Evolutionary conservation across 306 rosid species (phyloP), one percentile per base, ranked within the genome.

Genomic region (Glycine soja): DNA sequence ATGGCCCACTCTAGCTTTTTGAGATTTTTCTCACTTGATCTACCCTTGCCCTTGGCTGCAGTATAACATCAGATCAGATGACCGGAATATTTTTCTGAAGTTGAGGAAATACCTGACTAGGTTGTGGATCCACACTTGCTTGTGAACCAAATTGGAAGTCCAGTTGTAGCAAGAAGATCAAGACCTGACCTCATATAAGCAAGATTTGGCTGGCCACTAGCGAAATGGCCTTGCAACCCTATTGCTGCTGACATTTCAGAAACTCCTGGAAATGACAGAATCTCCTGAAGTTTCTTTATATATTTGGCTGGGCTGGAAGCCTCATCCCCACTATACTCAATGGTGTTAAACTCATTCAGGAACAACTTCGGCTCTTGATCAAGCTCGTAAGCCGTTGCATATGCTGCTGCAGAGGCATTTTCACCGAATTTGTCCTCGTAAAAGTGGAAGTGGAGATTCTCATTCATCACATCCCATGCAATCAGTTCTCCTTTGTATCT

Each of bases 401-500:
- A 90, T 58, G 42, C 83, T 46, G 3, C 80, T 43, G 87, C 90
- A 54, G 97, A 90, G 59, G 89, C 89, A 80, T 89, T 92, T 63
- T 56, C 19, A 3, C 92, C 90, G 0, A 89, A 82, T 6, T 84
- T 80, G n/a, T 88, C 90, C 87, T 92, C 95, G 69, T 15, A 92
- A 72, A 89, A 90, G 5, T 82, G 81, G 76, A 83, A 92, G 79
- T 92, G 97, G 40, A 92, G 84, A 89, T 90, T 89, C 85, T 92
- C 93, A 79, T 90, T 90, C 66, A 92, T 72, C 45, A 92, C 97
- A 81, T 92, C 97, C 97, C 95, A 92, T 80, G 92, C 91, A 80
- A 90, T 92, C 42, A 92, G 64, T 48, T 90, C 46, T 46, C 95
- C 95, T 38, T 66, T 82, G 81, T 92, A 90, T 68, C 92, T 89